Evolutionary conservation across 306 rosid species (phyloP).

Genomic region (Sophora flavescens): DNA sequence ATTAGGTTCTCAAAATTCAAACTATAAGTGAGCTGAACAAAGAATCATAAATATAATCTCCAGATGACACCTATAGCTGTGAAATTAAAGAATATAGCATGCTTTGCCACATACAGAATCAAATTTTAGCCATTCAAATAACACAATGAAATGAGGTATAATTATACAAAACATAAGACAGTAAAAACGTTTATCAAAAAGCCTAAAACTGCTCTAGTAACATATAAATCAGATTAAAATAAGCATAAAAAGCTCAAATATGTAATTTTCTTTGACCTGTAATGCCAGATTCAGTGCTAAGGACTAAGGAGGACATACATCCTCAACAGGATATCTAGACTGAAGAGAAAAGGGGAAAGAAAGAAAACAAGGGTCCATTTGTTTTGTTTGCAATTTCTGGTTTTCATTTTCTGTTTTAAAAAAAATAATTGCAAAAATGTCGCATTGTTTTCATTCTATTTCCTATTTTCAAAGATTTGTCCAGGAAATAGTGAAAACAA

Average conservation of each 20-base stretch:
- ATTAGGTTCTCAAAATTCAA: slow-evolving; percentile 42
- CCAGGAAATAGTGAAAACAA: too few species aligned
- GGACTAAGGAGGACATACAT: slow-evolving; percentile 23
- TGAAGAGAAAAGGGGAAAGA: slow-evolving; percentile 1
- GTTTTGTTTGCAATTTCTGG: too few species aligned
- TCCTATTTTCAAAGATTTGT: too few species aligned
- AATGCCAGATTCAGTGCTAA: background rate
- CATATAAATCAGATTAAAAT: slow-evolving; percentile 16
- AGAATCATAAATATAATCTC: slow-evolving; percentile 27
- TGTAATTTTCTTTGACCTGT: background rate
- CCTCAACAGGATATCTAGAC: slow-evolving; percentile 9
- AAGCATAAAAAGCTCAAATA: slow-evolving; percentile 7
- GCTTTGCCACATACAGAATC: background rate
- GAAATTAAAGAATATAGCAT: slow-evolving; percentile 30
- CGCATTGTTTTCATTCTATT: too few species aligned
- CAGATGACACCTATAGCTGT: slow-evolving; percentile 25
- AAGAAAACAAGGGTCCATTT: background rate
- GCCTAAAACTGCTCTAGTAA: slow-evolving; percentile 26
- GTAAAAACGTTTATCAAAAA: background rate
- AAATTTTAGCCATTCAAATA: slow-evolving; percentile 2
- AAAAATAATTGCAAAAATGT: too few species aligned
- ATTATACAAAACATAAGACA: slow-evolving; percentile 17
- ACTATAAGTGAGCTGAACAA: slow-evolving; percentile 35
- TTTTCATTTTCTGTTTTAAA: too few species aligned
- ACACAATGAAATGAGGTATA: slow-evolving; percentile 9